Evolutionary conservation across 83 land plant genomes (phyloP).

Genomic region (Picea engelmannii): DNA sequence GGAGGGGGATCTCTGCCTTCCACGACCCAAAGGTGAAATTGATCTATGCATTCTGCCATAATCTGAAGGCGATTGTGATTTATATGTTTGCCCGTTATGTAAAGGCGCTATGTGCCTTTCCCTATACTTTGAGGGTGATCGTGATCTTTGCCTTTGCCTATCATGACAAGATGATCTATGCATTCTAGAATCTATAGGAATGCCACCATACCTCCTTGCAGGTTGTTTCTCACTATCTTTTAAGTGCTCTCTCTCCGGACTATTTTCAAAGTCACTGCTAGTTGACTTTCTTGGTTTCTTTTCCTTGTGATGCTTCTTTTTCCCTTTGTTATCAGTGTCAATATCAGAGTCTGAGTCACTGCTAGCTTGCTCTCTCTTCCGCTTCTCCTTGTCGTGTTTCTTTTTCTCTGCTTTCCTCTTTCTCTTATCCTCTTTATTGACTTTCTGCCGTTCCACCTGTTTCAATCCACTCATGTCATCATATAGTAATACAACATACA

Average conservation of each 20-base stretch:
- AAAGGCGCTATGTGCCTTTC: not conserved
- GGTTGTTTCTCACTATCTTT: slow-evolving; percentile 1
- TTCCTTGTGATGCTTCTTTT: slow-evolving; percentile 20
- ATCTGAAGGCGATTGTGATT: slow-evolving; percentile 6
- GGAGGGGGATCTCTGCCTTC: not conserved
- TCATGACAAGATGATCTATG: not conserved
- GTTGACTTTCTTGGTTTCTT: not conserved
- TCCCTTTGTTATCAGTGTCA: not conserved
- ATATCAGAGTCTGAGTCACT: slow-evolving; percentile 5
- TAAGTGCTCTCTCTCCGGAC: not conserved
- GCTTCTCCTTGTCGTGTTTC: slow-evolving; percentile 14
- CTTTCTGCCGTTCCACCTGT: slow-evolving; percentile 30
- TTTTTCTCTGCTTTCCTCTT: slow-evolving; percentile 26
- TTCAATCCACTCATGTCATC: not conserved
- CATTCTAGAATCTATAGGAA: not conserved
- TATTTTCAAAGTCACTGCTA: not conserved
- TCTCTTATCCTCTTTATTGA: slow-evolving; percentile 24
- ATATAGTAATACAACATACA: not conserved
- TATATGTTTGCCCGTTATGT: not conserved
- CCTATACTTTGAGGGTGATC: not conserved
- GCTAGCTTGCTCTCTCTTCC: slow-evolving; percentile 4
- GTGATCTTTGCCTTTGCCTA: not conserved
- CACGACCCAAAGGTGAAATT: slow-evolving; percentile 2
- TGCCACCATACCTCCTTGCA: not conserved
- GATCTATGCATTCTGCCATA: slow-evolving; percentile 9